Percentiles rank a stretch among this genome's conserved stretches.
Conservation (phyloP, 495 filamentous ascomycete genomes). For the Penicillium bovifimosum region DNA sequence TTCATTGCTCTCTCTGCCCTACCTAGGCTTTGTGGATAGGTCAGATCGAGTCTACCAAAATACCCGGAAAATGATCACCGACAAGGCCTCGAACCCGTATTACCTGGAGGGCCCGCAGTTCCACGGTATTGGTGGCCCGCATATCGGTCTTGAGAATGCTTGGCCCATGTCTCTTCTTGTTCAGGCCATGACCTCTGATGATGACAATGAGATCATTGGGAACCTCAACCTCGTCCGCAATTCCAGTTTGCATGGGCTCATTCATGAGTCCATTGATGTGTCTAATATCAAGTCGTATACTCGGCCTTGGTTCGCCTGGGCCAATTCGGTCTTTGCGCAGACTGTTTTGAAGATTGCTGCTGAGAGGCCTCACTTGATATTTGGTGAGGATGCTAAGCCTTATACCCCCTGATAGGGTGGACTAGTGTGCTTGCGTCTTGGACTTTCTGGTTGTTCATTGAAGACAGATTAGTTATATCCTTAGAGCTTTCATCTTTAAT, state of each 20-base stretch:
- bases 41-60: slow-evolving; percentile 74
- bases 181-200: slow-evolving; percentile 83
- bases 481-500: background rate
- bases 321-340: slow-evolving; percentile 92
- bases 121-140: slow-evolving; percentile 80
- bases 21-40: slow-evolving; percentile 72
- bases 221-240: slow-evolving; percentile 68
- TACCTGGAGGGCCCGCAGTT: slow-evolving; percentile 76
- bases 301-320: slow-evolving; percentile 95
- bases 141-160: slow-evolving; percentile 77
- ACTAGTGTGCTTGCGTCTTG: background rate
- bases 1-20: slow-evolving; percentile 77
- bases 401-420: slow-evolving; percentile 24
- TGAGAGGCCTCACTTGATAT: slow-evolving; percentile 82
- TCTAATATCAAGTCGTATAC: slow-evolving; percentile 70
- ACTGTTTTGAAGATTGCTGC: slow-evolving; percentile 85
- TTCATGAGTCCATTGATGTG: slow-evolving; percentile 92
- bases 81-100: slow-evolving; percentile 78
- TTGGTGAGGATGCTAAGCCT: slow-evolving; percentile 51
- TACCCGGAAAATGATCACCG: slow-evolving; percentile 85
- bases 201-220: slow-evolving; percentile 74
- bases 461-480: background rate
- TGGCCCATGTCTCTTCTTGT: slow-evolving; percentile 96
- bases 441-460: background rate
- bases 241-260: slow-evolving; percentile 67